Evolutionary conservation across 331 rosid species (phyloP).

Genomic region (Rhamnella rubrinervis): DNA sequence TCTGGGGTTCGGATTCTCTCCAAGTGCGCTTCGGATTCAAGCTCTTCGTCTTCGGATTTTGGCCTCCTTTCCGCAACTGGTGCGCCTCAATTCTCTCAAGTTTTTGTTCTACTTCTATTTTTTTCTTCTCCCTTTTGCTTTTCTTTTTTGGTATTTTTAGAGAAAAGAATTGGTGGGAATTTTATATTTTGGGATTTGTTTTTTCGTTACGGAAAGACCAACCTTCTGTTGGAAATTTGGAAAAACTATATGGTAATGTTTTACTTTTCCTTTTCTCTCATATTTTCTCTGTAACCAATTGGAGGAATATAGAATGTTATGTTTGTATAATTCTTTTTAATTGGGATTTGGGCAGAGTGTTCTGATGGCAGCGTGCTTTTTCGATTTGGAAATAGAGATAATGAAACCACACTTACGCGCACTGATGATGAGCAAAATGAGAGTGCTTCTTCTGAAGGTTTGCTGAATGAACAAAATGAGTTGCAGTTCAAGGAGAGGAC

Average conservation of each 20-base stretch:
- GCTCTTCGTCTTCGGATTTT: conserved; percentile 39
- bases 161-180: not conserved
- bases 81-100: conserved; percentile 13
- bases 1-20: conserved; percentile 15
- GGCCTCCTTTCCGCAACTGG: conserved; percentile 46
- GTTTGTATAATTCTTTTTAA: not conserved
- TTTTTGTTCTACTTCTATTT: not conserved
- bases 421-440: not conserved
- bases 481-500: conserved; percentile 9
- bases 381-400: conserved; percentile 45
- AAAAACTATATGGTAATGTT: too few species aligned
- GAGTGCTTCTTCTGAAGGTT: not conserved
- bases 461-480: conserved; percentile 13
- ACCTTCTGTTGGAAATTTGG: too few species aligned
- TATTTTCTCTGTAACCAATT: too few species aligned
- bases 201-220: too few species aligned
- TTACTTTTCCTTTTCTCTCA: too few species aligned
- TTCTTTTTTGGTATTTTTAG: conserved; percentile 10
- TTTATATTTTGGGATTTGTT: too few species aligned
- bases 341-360: conserved; percentile 38
- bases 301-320: not conserved
- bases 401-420: conserved; percentile 3
- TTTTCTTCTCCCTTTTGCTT: conserved; percentile 4
- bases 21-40: conserved; percentile 34
- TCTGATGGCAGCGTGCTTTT: conserved; percentile 60